Base-by-base conservation (phyloP, 345 rosid genomes). In the Sisymbrium irio region DNA sequence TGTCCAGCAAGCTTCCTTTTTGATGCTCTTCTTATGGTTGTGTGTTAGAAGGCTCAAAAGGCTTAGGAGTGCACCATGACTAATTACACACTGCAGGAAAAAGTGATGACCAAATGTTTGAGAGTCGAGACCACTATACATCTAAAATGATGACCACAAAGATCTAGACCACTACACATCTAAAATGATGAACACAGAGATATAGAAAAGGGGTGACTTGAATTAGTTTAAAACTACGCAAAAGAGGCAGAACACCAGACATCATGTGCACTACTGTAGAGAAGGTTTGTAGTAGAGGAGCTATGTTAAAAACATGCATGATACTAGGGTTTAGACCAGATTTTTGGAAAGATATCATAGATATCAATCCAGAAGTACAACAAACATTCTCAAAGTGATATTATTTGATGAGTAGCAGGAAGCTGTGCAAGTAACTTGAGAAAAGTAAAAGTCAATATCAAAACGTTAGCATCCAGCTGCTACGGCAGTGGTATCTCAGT, bases 1-100 rank as follows among this genome's bases (percentile, higher is more conserved):
- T 15, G 97, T 92, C 99, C 99, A 95, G 83, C 99, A 95, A 67
- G 99, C 99, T 83, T 95, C 99, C 77, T 95, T 95, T 73, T 90
- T 92, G 15, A 95, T 92, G 86, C 99, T 92, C 86, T 95, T 92
- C 73, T 92, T 95, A 77, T 88, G 93, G 63, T 83, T 88, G 76
- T 85, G 84, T 13, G 87, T 83, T 89, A 95, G 78, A 67, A 92
- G 86, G 78, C 82, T 85, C 81, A 89, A 39, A 71, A 95, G 96
- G 82, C 93, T 85, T 0, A 90, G 87, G 63, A 95, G 78, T 36
- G 97, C 96, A 73, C 94, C 95, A 71, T 84, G 78, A 35, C 84
- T 82, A 70, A 95, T 95, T 27, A 92, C 87, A 72, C 83, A 84
- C 98, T 94, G 75, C 42, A 83, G 32, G 50, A n/a, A n/a, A n/a